These are phyloP conservation scores for Macrotyloma uniflorum DNA, from an alignment of 306 rosid genomes.

Conservation along the genomic window DNA sequence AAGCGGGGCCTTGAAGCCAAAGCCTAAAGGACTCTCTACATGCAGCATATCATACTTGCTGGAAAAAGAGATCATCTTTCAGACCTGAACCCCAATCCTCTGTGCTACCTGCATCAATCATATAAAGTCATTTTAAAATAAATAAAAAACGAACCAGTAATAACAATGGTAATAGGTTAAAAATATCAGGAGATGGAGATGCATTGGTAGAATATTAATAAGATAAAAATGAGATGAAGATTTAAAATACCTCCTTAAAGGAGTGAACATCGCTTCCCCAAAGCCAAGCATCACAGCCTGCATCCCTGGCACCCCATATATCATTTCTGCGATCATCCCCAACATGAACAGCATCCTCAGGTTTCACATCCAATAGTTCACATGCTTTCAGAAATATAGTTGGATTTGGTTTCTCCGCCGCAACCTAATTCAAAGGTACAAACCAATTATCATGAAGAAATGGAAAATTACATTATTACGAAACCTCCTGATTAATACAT, in stretches of 20 bases:
- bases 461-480: neutral
- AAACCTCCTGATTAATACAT: neutral
- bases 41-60: slow-evolving; percentile 39
- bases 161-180: neutral
- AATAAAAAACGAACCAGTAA: neutral
- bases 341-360: slow-evolving; percentile 93
- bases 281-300: slow-evolving; percentile 99
- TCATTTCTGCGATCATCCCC: slow-evolving; percentile 98
- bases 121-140: neutral
- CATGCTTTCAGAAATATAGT: slow-evolving; percentile 97
- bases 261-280: slow-evolving; percentile 99
- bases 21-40: slow-evolving; percentile 38
- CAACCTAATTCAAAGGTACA: slow-evolving; percentile 59
- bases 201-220: too few relatives aligned
- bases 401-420: slow-evolving; percentile 97
- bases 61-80: slow-evolving; percentile 21
- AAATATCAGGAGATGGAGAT: too few relatives aligned
- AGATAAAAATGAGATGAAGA: slow-evolving; percentile 31
- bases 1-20: neutral
- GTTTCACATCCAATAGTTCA: slow-evolving; percentile 76
- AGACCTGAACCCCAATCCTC: slow-evolving; percentile 68
- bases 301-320: slow-evolving; percentile 99
- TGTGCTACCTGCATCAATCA: slow-evolving; percentile 70
- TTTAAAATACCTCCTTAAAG: slow-evolving; percentile 74
- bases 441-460: neutral